Evolutionary conservation across 1,139 yeast genomes (phyloP), one percentile per base, ranked within the genome.

Genomic region (Suhomyces bribrorum): DNA sequence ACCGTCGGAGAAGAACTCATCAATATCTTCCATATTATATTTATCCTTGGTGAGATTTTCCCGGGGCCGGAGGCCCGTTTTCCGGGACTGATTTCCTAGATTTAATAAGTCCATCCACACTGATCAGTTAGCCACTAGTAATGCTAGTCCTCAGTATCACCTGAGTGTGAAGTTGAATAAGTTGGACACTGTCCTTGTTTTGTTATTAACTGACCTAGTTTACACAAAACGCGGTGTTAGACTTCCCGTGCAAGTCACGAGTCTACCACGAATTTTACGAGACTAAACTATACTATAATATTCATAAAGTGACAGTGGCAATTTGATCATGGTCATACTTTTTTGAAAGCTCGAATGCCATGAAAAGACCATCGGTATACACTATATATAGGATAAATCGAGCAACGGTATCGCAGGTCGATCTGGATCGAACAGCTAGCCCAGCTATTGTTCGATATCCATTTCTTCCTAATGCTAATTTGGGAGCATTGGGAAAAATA

Each of bases 21-120:
- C 86, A 29, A 87, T 61, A 51, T 83, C 86, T 54, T 88, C 96
- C 83, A 87, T 79, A 26, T 88, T 84, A 55, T 79, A 75, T 41
- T 76, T 77, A 58, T 86, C 94, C 48, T 78, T 75, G 24, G 66
- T 62, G 31, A 84, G 53, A 58, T 79, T 69, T 40, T 67, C 57
- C 37, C 66, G 69, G 3, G 81, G 79, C 42, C 65, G 66, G 14
- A 81, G 57, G 7, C 87, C 87, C 2, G 86, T 77, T 57, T 79
- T 80, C 14, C 86, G 68, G 34, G 85, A 74, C 57, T 64, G 69
- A 26, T 69, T 56, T 12, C 86, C 86, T 28, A 80, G 61, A 38
- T 69, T 66, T 54, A 79, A 64, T 48, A 75, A 68, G 53, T 79
- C 81, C 75, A 70, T 70, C 16, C 29, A 13, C 26, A 30, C 27